phyloP scores from a whole-genome alignment of 2,329 filamentous ascomycete genomes.

The Seiridium unicorne region DNA sequence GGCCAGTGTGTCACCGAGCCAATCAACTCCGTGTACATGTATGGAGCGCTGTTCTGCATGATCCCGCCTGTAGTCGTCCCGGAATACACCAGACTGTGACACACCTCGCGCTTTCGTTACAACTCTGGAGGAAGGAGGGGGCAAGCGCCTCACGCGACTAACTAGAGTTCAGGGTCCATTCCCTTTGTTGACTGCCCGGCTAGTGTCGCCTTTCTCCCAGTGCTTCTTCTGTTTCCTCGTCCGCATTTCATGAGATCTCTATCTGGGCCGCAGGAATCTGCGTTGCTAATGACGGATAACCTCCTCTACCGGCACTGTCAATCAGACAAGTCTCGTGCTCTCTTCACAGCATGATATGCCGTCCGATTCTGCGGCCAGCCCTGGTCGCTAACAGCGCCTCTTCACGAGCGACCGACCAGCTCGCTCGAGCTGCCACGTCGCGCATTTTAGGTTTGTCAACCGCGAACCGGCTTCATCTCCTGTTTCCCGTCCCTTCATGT shows the following conservation, averaged over 20 bases:
- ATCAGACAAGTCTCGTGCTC: conserved; percentile 16
- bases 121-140: not conserved
- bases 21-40: not conserved
- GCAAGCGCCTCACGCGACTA: not conserved
- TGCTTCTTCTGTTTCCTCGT: not conserved
- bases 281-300: conserved; percentile 8
- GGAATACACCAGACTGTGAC: not conserved
- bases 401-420: conserved; percentile 21
- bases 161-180: conserved; percentile 2
- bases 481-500: conserved; percentile 7
- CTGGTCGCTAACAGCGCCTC: conserved; percentile 26
- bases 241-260: not conserved
- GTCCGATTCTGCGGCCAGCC: conserved; percentile 23
- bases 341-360: conserved; percentile 24
- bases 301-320: conserved; percentile 5
- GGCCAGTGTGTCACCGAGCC: not conserved
- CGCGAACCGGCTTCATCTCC: conserved; percentile 4
- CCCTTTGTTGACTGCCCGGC: not conserved
- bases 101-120: not conserved
- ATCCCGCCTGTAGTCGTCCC: not conserved
- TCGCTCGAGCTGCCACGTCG: conserved; percentile 20
- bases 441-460: conserved; percentile 28
- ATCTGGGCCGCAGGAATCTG: not conserved
- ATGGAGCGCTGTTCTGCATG: not conserved
- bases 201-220: not conserved